Evolutionary conservation across 2,329 filamentous ascomycete species (phyloP), one percentile per base, ranked within the genome.

Genomic region (Neofusicoccum laricinum): DNA sequence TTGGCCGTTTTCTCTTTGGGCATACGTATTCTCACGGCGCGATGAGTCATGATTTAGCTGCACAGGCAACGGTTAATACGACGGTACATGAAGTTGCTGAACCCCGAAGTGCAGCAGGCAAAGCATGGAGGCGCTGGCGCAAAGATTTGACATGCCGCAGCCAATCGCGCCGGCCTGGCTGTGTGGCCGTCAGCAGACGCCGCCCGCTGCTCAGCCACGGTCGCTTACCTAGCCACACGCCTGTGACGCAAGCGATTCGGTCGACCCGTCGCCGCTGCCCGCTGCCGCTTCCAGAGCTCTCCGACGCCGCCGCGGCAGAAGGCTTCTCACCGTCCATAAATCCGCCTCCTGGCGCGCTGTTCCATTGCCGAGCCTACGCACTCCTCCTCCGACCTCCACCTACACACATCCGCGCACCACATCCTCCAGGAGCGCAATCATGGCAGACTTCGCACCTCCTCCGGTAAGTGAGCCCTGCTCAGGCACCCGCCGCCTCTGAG

Each of bases 401-500:
- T 19, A 11, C 15, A 43, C 19, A n/a, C n/a, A n/a, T 41, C 11
- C 3, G 11, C 34, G 8, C 36, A n/a, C 17, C 8, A 32, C 21
- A 43, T 14, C 15, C 32, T 11, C 41, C 19, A 11, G 6, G 25
- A 25, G 7, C 17, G 3, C 19, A 32, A 51, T 10, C 45, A 77
- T 76, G 75, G 67, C 73, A 48, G 75, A 76, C 19, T 77, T 68
- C 64, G 73, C 73, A 36, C 75, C 75, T 62, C 75, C 75, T 65
- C 50, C 71, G 14, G 75, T 76, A 73, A 50, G 71, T 68, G 21
- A 11, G 50, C n/a, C 61, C 46, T 34, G 46, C 15, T 14, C 21
- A 30, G n/a, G 14, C 41, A 32, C 32, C 49, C 6, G n/a, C 30
- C 46, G 12, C 21, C 25, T 25, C 25, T 14, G 25, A 50, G 21